phyloP scores from a whole-genome alignment of 352 stramenopile genomes.

The Pythium brassicae region DNA sequence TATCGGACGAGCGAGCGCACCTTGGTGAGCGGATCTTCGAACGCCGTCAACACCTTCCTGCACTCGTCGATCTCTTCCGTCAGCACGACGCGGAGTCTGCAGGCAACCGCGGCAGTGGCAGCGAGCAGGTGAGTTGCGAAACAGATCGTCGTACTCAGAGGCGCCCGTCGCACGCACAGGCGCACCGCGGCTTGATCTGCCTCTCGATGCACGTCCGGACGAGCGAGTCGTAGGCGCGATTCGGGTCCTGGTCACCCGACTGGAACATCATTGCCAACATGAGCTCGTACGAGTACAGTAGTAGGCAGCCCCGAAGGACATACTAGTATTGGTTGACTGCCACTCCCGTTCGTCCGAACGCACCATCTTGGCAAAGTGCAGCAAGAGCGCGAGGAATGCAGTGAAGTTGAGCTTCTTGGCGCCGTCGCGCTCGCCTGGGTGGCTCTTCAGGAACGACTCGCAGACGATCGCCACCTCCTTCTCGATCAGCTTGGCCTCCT shows the following conservation, averaged over 20 bases:
- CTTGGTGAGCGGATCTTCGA: slow-evolving; percentile 62
- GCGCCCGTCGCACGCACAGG: too few relatives aligned
- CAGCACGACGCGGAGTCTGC: slow-evolving; percentile 39
- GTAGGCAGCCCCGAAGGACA: too few relatives aligned
- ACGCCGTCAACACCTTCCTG: slow-evolving; percentile 45
- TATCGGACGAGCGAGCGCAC: slow-evolving; percentile 14
- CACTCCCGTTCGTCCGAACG: too few relatives aligned
- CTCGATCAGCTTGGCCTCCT: slow-evolving; percentile 60
- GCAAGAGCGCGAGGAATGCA: slow-evolving; percentile 57
- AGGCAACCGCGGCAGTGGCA: neutral
- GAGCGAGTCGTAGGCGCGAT: slow-evolving; percentile 54
- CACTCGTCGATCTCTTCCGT: slow-evolving; percentile 60
- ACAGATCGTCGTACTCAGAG: too few relatives aligned
- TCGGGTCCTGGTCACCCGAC: slow-evolving; percentile 51
- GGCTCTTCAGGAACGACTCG: slow-evolving; percentile 58
- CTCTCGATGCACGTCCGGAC: slow-evolving; percentile 65
- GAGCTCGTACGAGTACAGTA: neutral
- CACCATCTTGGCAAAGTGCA: slow-evolving; percentile 71
- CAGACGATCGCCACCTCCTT: slow-evolving; percentile 76
- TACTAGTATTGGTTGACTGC: too few relatives aligned
- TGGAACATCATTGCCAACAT: slow-evolving; percentile 1
- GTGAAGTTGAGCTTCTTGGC: slow-evolving; percentile 71
- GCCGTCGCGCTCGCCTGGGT: slow-evolving; percentile 52
- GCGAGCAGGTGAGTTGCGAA: neutral
- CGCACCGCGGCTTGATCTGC: slow-evolving; percentile 46